Percentiles rank a stretch among this genome's conserved stretches.
Evolutionary conservation across 352 stramenopile genomes (phyloP).

Genomic region (Phytopythium delawarense): DNA sequence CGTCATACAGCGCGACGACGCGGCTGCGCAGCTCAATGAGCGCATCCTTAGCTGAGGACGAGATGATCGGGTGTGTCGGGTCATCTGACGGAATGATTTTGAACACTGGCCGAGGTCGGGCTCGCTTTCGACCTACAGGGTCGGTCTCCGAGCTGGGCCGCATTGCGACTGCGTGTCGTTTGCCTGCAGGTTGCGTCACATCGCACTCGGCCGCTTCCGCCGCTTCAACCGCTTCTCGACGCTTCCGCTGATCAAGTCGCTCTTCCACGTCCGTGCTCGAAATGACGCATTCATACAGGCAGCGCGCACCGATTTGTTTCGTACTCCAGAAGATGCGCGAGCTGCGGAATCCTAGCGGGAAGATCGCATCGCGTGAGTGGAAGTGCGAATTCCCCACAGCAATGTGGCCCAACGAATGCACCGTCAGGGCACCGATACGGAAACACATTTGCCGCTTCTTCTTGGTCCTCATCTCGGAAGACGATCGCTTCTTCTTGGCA

Average conservation of each 20-base stretch:
- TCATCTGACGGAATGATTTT: slow-evolving; percentile 80
- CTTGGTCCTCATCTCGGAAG: slow-evolving; percentile 28
- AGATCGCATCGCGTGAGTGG: slow-evolving; percentile 85
- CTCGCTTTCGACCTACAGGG: slow-evolving; percentile 9
- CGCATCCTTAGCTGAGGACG: slow-evolving; percentile 57
- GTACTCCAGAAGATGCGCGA: slow-evolving; percentile 93
- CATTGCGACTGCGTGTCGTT: background rate
- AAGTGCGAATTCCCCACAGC: slow-evolving; percentile 82
- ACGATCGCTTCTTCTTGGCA: slow-evolving; percentile 60
- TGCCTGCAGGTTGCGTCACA: background rate
- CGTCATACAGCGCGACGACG: slow-evolving; percentile 71
- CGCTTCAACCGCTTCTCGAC: slow-evolving; percentile 7
- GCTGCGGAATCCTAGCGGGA: slow-evolving; percentile 85
- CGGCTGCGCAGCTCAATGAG: slow-evolving; percentile 69
- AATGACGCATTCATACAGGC: slow-evolving; percentile 91
- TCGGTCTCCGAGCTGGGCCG: background rate
- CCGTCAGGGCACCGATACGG: slow-evolving; percentile 68
- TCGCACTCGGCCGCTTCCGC: slow-evolving; percentile 10
- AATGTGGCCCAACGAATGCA: slow-evolving; percentile 77
- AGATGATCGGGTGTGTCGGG: slow-evolving; percentile 54
- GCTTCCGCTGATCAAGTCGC: slow-evolving; percentile 19
- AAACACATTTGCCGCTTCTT: slow-evolving; percentile 57
- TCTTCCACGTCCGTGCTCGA: slow-evolving; percentile 73
- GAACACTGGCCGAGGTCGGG: slow-evolving; percentile 44
- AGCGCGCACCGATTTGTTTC: slow-evolving; percentile 43